Conservation (phyloP, 768 basidiomycete species). For the Leucogyrophana mollusca region DNA sequence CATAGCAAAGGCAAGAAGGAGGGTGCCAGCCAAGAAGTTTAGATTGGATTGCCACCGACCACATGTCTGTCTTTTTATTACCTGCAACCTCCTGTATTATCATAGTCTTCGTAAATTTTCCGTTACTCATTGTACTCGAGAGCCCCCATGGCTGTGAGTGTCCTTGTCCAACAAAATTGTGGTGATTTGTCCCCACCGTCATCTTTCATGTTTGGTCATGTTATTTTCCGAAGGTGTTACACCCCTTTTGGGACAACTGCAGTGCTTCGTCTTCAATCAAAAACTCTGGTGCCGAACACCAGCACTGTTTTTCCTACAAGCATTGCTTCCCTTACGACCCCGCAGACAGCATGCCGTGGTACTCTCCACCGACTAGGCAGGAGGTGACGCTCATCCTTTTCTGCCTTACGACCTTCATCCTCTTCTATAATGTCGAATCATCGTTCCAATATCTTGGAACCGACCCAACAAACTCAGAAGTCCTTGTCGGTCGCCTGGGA, state of each 20-base stretch:
- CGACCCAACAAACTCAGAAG: slow-evolving; percentile 39
- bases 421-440: slow-evolving; percentile 74
- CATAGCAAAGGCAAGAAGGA: slow-evolving; percentile 34
- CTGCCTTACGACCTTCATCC: slow-evolving; percentile 60
- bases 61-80: not conserved
- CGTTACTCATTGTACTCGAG: too few relatives aligned
- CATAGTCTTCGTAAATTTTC: too few relatives aligned
- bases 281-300: too few relatives aligned
- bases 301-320: too few relatives aligned
- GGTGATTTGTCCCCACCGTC: too few relatives aligned
- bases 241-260: too few relatives aligned
- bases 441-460: slow-evolving; percentile 54
- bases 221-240: too few relatives aligned
- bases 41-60: slow-evolving; percentile 4
- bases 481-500: slow-evolving; percentile 36
- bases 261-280: too few relatives aligned
- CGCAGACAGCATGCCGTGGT: slow-evolving; percentile 62
- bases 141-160: too few relatives aligned
- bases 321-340: too few relatives aligned
- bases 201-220: too few relatives aligned
- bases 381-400: slow-evolving; percentile 71
- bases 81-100: not conserved
- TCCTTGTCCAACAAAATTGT: too few relatives aligned
- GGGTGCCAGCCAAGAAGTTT: slow-evolving; percentile 30
- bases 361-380: slow-evolving; percentile 65